A percentile compares a stretch with the other conserved stretches of the same genome.
Evolutionary conservation across 1,284 basidiomycete genomes (phyloP).

Genomic region (Ceratobasidium sp.): DNA sequence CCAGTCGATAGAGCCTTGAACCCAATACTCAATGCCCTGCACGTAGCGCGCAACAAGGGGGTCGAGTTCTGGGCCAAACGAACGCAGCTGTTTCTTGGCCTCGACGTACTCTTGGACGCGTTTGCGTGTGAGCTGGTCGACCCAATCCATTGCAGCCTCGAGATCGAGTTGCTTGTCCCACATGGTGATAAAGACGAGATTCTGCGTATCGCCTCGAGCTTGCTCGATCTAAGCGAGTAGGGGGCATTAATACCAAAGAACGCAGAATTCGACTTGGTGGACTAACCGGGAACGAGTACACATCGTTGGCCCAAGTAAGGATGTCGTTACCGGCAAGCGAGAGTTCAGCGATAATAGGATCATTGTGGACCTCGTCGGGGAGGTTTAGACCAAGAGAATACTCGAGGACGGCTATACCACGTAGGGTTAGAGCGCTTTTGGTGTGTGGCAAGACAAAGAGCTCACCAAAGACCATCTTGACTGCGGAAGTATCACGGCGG

Average conservation of each 20-base stretch:
- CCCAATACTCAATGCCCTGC: constrained; percentile 62
- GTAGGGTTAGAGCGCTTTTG: neutral
- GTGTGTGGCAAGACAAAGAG: constrained; percentile 6
- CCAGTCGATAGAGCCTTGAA: constrained; percentile 65
- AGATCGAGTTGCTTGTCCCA: constrained; percentile 60
- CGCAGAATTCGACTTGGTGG: constrained; percentile 13
- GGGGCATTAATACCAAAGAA: constrained; percentile 28
- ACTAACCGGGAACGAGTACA: constrained; percentile 44
- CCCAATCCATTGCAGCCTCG: constrained; percentile 61
- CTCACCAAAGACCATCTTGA: constrained; percentile 63
- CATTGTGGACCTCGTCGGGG: constrained; percentile 49
- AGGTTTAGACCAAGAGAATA: constrained; percentile 48
- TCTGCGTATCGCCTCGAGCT: constrained; percentile 65
- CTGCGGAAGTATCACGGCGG: constrained; percentile 62
- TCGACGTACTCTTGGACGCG: constrained; percentile 61
- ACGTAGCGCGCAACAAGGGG: constrained; percentile 59
- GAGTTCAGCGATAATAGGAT: constrained; percentile 47
- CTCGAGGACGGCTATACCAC: constrained; percentile 54
- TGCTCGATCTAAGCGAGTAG: constrained; percentile 57
- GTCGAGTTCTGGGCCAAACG: constrained; percentile 61
- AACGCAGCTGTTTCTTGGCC: constrained; percentile 59
- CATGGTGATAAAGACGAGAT: constrained; percentile 65
- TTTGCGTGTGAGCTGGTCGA: constrained; percentile 61
- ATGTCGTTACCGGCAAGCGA: constrained; percentile 48
- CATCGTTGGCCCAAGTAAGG: constrained; percentile 52